Evolutionary conservation across 495 filamentous ascomycete species (phyloP), one percentile per base, ranked within the genome.

Genomic region (Tricharina praecox): DNA sequence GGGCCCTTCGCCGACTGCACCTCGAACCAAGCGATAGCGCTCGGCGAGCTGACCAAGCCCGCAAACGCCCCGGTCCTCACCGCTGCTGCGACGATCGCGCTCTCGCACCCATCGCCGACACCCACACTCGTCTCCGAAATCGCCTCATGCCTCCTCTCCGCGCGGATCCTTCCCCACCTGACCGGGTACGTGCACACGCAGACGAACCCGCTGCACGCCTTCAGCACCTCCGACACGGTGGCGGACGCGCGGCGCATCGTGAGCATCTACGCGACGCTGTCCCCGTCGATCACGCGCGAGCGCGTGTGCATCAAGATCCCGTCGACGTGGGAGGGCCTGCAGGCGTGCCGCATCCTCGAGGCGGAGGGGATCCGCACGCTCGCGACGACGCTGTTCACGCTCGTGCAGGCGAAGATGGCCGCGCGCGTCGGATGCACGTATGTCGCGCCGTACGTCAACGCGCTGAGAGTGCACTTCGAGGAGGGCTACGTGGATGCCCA

Each of bases 21-120:
- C n/a, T 78, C 76, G 2, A 79, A 79, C 48, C 76, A 78, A 62
- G 77, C 76, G 28, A 79, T 79, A 53, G 70, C 71, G 35, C 71
- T 68, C 52, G 59, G 63, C 25, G 78, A 81, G 50, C 64, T 81
- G 15, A 68, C 68, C 18, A 73, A 72, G 23, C 66, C 67, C 5
- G 48, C 68, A 15, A 62, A 74, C 41, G 48, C 54, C 1, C 51
- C 56, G 5, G 45, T 76, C 11, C 62, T 80, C n/a, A 36, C 52
- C 38, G 62, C 69, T 30, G 68, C 74, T 3, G 51, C 69, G 23
- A 52, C 23, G 0, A 49, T 67, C 4, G 40, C 58, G 25, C 37
- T 54, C 2, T 52, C 63, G 10, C 75, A 68, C 50, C 38, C 57
- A 0, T 60, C 70, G 36, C 50, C 61, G 11, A 26, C 63, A n/a